These are phyloP conservation scores for Pneumocystis jirovecii DNA, from an alignment of 1,139 yeast species.

Conservation along the genomic window DNA sequence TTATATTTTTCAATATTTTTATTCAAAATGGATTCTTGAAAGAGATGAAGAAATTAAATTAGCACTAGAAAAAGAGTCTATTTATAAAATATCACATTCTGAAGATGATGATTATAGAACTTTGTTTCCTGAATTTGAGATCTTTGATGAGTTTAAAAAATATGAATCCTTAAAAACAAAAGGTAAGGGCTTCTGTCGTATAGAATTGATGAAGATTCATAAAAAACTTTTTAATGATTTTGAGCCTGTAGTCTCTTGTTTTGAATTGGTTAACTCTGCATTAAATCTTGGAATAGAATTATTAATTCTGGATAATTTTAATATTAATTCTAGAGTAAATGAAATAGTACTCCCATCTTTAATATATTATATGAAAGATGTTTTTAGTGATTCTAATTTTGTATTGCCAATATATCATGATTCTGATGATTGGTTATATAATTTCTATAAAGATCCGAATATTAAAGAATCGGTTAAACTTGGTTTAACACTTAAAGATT, in stretches of 20 bases:
- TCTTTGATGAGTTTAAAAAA: neutral
- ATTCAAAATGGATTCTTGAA: conserved; percentile 69
- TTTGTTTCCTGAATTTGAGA: neutral
- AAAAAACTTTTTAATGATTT: neutral
- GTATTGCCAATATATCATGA: conserved; percentile 6
- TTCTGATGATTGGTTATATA: conserved; percentile 24
- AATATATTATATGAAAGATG: neutral
- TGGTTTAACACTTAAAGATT: conserved; percentile 27
- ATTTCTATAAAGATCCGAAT: conserved; percentile 58
- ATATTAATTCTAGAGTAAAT: neutral
- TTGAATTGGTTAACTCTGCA: neutral
- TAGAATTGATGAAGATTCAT: neutral
- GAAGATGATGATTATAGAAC: conserved; percentile 8
- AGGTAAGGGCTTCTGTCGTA: neutral
- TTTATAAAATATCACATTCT: conserved; percentile 25
- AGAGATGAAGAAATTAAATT: conserved; percentile 51
- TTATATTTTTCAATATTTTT: conserved; percentile 24
- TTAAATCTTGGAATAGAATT: neutral
- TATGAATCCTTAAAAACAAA: neutral
- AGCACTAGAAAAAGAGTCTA: conserved; percentile 42
- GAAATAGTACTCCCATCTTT: neutral
- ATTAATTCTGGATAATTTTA: neutral
- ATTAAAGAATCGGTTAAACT: conserved; percentile 39
- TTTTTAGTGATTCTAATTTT: conserved; percentile 1
- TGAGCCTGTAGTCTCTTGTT: neutral